Evolutionary conservation across 192 early-diverging fungal species (phyloP).

Genomic region (Mortierella alpina): DNA sequence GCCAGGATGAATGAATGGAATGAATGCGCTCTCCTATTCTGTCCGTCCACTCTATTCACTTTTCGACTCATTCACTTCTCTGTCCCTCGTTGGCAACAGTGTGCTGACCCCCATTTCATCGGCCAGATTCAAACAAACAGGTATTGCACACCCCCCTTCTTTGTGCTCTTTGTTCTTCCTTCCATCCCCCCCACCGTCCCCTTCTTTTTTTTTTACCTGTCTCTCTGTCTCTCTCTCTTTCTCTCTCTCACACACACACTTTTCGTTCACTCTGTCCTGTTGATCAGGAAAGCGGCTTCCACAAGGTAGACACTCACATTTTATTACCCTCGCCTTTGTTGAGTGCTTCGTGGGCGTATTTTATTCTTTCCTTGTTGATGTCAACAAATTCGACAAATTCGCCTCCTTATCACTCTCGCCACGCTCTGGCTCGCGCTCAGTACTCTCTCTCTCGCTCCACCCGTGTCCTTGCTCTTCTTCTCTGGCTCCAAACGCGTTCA

Average conservation of each 20-base stretch:
- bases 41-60: no score
- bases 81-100: not conserved
- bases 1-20: constrained; percentile 15
- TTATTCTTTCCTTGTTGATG: no score
- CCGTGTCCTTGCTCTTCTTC: no score
- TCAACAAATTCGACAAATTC: no score
- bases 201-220: constrained; percentile 7
- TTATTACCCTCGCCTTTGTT: no score
- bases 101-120: not conserved
- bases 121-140: not conserved
- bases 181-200: not conserved
- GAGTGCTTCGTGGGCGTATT: no score
- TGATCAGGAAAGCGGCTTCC: not conserved
- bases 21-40: not conserved
- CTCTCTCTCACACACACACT: not conserved
- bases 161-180: not conserved
- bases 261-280: not conserved
- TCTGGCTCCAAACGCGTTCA: no score
- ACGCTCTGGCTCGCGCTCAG: no score
- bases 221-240: constrained; percentile 1
- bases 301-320: no score
- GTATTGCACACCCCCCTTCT: constrained; percentile 2
- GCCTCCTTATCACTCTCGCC: no score
- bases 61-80: no score
- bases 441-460: no score